Percentiles rank a stretch among this genome's conserved stretches.
Evolutionary conservation across 495 filamentous ascomycete species (phyloP).

Genomic region (Pseudoneurospora amorphoporcata): DNA sequence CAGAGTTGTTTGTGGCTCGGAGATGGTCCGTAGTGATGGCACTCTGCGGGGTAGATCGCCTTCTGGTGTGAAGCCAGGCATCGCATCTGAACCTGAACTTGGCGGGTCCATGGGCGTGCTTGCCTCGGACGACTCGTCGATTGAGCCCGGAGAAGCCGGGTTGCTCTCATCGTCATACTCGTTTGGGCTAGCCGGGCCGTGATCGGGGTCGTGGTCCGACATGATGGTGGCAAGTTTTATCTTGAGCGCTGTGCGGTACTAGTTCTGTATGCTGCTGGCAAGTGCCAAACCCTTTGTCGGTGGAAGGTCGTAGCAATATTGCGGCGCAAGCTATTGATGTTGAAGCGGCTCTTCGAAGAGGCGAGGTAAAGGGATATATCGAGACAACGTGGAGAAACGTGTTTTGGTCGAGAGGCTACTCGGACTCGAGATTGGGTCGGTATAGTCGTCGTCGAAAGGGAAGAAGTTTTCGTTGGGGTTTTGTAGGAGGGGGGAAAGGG

Average conservation of each 20-base stretch:
- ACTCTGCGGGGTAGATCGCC: conserved; percentile 32
- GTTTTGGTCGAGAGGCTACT: background rate
- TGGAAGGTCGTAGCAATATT: background rate
- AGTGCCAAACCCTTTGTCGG: background rate
- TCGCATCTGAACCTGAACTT: conserved; percentile 21
- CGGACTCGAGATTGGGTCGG: background rate
- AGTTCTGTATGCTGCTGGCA: background rate
- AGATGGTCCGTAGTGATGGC: conserved; percentile 44
- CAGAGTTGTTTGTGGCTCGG: conserved; percentile 40
- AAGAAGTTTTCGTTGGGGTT: background rate
- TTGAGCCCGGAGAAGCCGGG: conserved; percentile 31
- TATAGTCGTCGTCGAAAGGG: background rate
- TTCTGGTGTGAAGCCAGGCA: conserved; percentile 8
- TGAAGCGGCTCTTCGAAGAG: background rate
- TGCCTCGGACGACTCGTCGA: conserved; percentile 33
- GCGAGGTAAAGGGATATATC: background rate
- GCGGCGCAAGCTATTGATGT: background rate
- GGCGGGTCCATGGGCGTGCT: conserved; percentile 37
- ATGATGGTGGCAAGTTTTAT: conserved; percentile 13
- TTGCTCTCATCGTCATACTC: conserved; percentile 23
- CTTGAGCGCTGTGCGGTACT: background rate
- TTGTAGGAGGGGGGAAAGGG: background rate
- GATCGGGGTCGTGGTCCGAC: conserved; percentile 20
- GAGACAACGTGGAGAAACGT: background rate
- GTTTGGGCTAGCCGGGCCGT: conserved; percentile 30